These are phyloP conservation scores for Pseudogymnoascus sp. DNA, from an alignment of 2,329 filamentous ascomycete genomes.

Conservation along the genomic window DNA sequence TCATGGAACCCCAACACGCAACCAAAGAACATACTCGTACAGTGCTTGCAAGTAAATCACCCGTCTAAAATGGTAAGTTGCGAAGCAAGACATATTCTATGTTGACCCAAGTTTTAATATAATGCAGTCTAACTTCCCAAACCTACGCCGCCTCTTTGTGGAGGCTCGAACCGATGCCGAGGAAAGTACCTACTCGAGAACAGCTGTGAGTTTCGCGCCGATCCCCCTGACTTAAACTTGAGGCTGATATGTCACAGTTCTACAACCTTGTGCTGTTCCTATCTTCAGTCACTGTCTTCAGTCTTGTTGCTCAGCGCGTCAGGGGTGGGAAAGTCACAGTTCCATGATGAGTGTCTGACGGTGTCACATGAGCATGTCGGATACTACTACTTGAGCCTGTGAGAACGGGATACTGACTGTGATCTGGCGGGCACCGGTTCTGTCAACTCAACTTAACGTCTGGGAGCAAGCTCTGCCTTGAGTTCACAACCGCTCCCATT, in stretches of 20 bases:
- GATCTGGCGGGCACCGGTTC: neutral
- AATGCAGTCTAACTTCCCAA: conserved; percentile 59
- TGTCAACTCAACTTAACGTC: neutral
- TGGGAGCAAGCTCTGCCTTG: neutral
- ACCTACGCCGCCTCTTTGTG: conserved; percentile 91
- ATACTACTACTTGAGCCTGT: neutral
- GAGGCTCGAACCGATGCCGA: conserved; percentile 89
- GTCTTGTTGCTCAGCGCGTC: conserved; percentile 84
- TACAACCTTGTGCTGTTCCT: conserved; percentile 97
- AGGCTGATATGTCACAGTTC: conserved; percentile 53
- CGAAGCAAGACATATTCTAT: neutral
- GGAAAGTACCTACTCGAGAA: conserved; percentile 88
- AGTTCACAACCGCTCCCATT: neutral
- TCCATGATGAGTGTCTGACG: neutral
- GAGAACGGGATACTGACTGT: neutral
- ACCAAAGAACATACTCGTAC: neutral
- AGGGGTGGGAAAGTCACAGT: conserved; percentile 29
- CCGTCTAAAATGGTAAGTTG: conserved; percentile 2
- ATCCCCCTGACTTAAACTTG: neutral
- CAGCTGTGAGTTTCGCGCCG: conserved; percentile 58
- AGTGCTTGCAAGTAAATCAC: neutral
- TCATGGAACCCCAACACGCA: neutral
- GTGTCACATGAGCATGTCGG: neutral
- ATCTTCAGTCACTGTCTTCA: conserved; percentile 91
- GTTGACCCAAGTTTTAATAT: neutral